phyloP scores from a whole-genome alignment of 306 rosid species.

The Cucumis melo region DNA sequence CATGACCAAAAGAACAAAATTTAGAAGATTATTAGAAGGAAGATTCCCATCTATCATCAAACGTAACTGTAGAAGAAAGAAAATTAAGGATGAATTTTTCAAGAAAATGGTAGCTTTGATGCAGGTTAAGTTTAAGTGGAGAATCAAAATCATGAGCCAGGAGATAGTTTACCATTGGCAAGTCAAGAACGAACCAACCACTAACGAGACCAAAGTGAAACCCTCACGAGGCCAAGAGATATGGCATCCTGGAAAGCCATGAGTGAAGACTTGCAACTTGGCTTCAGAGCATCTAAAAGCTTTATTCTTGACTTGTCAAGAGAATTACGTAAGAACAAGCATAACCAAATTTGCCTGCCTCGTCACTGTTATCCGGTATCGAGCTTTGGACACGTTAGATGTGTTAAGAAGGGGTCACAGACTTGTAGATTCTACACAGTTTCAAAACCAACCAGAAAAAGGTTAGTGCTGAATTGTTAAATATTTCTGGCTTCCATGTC shows the following conservation, averaged over 20 bases:
- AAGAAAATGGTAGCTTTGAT: not conserved
- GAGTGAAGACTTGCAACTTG: not conserved
- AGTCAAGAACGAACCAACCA: not conserved
- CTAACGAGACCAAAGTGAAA: not conserved
- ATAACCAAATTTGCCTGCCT: not conserved
- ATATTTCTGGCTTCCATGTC: not conserved
- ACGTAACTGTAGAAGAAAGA: not conserved
- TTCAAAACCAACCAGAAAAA: not conserved
- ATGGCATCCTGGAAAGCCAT: not conserved
- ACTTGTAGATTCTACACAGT: not conserved
- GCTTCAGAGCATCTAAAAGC: not conserved
- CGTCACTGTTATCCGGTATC: not conserved
- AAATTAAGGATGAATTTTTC: not conserved
- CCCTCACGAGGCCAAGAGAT: not conserved
- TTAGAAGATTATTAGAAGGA: not conserved
- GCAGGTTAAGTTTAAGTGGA: not conserved
- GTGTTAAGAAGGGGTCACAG: not conserved
- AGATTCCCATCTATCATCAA: not conserved
- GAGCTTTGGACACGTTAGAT: not conserved
- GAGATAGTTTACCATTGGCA: not conserved
- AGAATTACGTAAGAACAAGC: not conserved
- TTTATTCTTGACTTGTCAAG: not conserved
- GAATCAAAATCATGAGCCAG: not conserved
- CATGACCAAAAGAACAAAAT: not conserved
- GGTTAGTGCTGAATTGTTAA: not conserved